phyloP scores from a whole-genome alignment of 352 stramenopile species.

The Peronosclerospora sorghi region DNA sequence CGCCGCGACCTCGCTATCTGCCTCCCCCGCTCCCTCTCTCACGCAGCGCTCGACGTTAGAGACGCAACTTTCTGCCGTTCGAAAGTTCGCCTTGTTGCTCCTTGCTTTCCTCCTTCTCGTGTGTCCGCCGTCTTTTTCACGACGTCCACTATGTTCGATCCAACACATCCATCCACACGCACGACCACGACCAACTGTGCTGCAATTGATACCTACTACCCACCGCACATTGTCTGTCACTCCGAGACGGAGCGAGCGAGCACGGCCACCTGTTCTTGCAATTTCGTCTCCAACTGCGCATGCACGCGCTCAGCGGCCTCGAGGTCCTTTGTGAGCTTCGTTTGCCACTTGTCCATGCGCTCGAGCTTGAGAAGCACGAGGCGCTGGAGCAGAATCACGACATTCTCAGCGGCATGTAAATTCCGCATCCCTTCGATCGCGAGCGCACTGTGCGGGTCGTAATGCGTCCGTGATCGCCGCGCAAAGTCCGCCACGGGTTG shows the following conservation, averaged over 20 bases:
- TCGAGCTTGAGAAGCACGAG: conserved; percentile 78
- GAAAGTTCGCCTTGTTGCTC: conserved; percentile 7
- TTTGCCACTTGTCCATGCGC: conserved; percentile 68
- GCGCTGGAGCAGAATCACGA: conserved; percentile 71
- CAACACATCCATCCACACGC: conserved; percentile 2
- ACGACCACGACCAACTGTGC: conserved; percentile 10
- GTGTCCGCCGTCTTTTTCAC: too few relatives aligned
- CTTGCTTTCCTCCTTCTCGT: conserved; percentile 3
- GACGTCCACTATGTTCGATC: conserved; percentile 2
- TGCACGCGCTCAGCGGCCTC: conserved; percentile 44
- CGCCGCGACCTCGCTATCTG: conserved; percentile 15
- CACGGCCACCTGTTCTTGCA: conserved; percentile 60
- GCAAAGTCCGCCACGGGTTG: conserved; percentile 51
- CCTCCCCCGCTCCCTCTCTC: background rate
- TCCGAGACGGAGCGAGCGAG: conserved; percentile 49
- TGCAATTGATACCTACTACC: conserved; percentile 17
- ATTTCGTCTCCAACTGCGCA: conserved; percentile 41
- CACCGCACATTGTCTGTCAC: conserved; percentile 17
- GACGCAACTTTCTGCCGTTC: background rate
- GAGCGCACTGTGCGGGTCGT: conserved; percentile 44
- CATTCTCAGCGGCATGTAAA: conserved; percentile 65
- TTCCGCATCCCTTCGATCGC: conserved; percentile 71
- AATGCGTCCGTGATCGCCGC: conserved; percentile 34
- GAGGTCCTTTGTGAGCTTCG: conserved; percentile 50
- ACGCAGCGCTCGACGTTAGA: too few relatives aligned